Evolutionary conservation across 345 rosid genomes (phyloP).

Genomic region (Gossypium rotundifolium): DNA sequence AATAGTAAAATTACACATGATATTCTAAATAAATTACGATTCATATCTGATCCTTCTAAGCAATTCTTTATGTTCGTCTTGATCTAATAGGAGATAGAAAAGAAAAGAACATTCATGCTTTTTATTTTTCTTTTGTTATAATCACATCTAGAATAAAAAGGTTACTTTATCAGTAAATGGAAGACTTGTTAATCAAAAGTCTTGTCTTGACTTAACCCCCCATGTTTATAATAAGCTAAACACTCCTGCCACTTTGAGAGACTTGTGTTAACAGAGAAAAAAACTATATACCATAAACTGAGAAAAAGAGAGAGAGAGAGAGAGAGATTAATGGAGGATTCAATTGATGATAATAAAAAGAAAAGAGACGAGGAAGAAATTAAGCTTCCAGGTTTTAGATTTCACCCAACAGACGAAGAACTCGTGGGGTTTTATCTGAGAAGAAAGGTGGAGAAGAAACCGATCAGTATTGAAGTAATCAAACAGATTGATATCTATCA

Average conservation of each 20-base stretch:
- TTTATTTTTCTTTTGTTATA: neutral
- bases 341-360: neutral
- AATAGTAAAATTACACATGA: no score
- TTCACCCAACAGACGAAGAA: slow-evolving; percentile 49
- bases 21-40: no score
- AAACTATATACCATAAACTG: neutral
- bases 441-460: slow-evolving; percentile 32
- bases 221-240: neutral
- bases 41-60: no score
- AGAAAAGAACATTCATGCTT: neutral
- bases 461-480: slow-evolving; percentile 31
- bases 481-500: slow-evolving; percentile 42
- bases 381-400: slow-evolving; percentile 40
- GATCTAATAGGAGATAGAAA: neutral
- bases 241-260: neutral
- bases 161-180: neutral
- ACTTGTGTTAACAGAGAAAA: neutral
- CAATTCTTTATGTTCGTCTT: no score
- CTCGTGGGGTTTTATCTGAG: slow-evolving; percentile 41
- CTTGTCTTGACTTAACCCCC: neutral
- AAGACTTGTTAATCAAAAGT: neutral
- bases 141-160: neutral
- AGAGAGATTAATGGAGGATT: neutral
- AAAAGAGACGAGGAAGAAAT: slow-evolving; percentile 14
- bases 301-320: neutral